These are phyloP conservation scores for Monotropa hypopitys DNA, from an alignment of 179 eudicot genomes.

Conservation along the genomic window DNA sequence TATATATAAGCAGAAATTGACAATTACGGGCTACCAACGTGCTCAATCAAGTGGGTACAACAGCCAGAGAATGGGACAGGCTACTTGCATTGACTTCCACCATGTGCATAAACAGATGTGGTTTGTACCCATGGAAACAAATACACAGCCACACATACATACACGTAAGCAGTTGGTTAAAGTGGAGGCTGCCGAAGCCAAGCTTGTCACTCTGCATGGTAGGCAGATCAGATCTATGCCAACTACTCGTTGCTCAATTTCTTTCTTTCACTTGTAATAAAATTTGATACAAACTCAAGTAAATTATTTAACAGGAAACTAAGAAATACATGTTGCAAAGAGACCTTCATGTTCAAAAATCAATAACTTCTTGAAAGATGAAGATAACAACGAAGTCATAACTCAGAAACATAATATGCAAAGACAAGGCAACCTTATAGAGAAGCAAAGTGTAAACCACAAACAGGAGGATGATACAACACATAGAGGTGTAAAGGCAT, in stretches of 20 bases:
- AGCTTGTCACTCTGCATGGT: neutral
- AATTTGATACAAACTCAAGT: neutral
- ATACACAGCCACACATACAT: neutral
- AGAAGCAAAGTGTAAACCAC: neutral
- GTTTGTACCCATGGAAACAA: neutral
- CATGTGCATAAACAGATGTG: neutral
- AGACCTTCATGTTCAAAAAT: neutral
- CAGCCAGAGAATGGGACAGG: neutral
- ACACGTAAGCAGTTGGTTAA: neutral
- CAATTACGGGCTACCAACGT: neutral
- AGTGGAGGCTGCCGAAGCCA: neutral
- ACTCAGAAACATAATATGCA: neutral
- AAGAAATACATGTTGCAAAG: neutral
- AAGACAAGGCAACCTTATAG: neutral
- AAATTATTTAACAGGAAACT: neutral
- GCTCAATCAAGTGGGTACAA: neutral
- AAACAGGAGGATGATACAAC: neutral
- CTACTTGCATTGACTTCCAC: neutral
- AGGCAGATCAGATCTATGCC: neutral
- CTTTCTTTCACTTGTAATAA: neutral
- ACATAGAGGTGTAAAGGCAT: neutral
- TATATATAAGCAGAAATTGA: neutral
- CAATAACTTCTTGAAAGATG: neutral
- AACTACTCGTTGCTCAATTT: neutral
- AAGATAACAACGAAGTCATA: neutral